Base-by-base conservation (phyloP, 805 yeast species). In the Candida quercuum region DNA sequence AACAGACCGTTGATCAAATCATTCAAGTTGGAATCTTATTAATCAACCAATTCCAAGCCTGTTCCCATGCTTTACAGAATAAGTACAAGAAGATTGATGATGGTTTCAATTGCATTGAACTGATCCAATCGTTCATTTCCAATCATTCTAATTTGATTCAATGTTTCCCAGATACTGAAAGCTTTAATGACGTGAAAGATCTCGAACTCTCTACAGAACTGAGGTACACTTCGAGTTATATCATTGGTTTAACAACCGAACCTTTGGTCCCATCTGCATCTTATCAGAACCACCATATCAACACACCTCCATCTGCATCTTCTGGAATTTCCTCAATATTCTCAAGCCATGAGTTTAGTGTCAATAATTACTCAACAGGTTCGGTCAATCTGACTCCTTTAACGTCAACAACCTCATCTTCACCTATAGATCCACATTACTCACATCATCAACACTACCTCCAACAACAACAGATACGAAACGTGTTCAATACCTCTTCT, bases 301-400 rank as follows among this genome's bases (percentile, higher is more conserved):
- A n/a, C 30, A 60, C 65, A 8, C 64, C 65, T 14, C 63, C 64
- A 11, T 54, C 64, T 10, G 48, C 60, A 11, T 54, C 61, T 5
- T 45, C 58, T n/a, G 47, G 59, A 1, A 36, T 49, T 23, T 46
- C 56, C 2, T 46, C 56, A 3, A 39, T 47, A 3, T 47, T 47
- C 32, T 45, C 49, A 6, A 29, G 32, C 13, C 8, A n/a, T 16
- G 45, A 45, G 12, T 40, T 33, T 32, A 39, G 38, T 5, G 20
- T 32, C 22, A 11, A 18, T n/a, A 37, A 39, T 25, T 40, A 40
- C 33, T 47, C 51, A n/a, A 23, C 38, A 30, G 36, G 42, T 19
- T 47, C 49, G 1, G 21, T 47, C 5, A 20, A 43, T 4, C 12
- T 42, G 8, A 47, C 51, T 3, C 51, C 51, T 25, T 11, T n/a